Evolutionary conservation across 2,329 filamentous ascomycete genomes (phyloP).

Genomic region (Colletotrichum shisoi): DNA sequence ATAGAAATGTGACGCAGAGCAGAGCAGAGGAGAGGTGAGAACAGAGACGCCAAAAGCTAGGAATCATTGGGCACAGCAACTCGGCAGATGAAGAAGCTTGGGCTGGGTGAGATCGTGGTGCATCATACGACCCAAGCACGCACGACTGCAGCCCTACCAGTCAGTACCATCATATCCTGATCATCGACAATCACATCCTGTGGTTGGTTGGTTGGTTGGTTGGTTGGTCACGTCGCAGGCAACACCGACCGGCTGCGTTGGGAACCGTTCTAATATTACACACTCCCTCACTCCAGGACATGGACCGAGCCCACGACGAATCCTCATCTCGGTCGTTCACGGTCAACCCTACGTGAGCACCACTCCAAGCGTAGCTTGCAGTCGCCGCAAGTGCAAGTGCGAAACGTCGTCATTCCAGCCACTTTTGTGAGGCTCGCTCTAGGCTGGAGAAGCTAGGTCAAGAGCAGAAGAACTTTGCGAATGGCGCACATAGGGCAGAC

Average conservation of each 20-base stretch:
- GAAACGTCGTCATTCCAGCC: neutral
- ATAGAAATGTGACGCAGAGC: no score
- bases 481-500: slow-evolving; percentile 9
- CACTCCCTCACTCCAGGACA: no score
- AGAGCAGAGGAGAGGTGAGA: neutral
- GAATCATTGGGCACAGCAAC: neutral
- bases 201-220: no score
- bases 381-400: neutral
- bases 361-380: neutral
- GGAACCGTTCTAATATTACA: no score
- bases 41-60: neutral
- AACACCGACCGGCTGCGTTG: no score
- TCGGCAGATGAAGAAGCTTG: neutral
- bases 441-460: slow-evolving; percentile 10
- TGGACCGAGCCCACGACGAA: no score
- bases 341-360: neutral
- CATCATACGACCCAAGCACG: neutral
- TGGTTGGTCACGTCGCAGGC: no score
- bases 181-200: no score
- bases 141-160: neutral
- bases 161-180: no score
- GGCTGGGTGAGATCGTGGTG: neutral
- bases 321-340: neutral
- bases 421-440: neutral
- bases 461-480: slow-evolving; percentile 20